A percentile compares a stretch with the other conserved stretches of the same genome.
Evolutionary conservation across 2,329 filamentous ascomycete species (phyloP).

Genomic region (Lachnellula hyalina): DNA sequence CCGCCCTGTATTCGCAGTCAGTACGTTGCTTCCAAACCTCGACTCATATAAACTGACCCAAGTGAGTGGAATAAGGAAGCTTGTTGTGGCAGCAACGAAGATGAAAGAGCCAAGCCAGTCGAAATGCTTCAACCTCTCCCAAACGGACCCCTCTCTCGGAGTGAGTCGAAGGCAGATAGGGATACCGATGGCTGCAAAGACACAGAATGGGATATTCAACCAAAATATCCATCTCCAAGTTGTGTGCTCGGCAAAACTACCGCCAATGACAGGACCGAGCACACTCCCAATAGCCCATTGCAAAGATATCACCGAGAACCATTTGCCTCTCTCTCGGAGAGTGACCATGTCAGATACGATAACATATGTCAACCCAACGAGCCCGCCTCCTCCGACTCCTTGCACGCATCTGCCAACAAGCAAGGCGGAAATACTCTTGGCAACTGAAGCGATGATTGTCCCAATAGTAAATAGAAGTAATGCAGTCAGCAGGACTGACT

Average conservation of each 20-base stretch:
- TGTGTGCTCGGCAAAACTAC: conserved; percentile 35
- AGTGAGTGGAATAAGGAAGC: conserved; percentile 55
- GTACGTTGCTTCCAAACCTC: neutral
- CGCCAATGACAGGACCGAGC: conserved; percentile 35
- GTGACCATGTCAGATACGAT: conserved; percentile 42
- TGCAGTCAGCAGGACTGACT: conserved; percentile 18
- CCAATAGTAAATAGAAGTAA: conserved; percentile 21
- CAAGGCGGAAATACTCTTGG: conserved; percentile 26
- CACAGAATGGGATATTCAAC: conserved; percentile 24
- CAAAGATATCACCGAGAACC: conserved; percentile 24
- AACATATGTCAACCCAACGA: conserved; percentile 41
- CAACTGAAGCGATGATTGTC: conserved; percentile 30
- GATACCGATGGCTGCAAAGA: conserved; percentile 18
- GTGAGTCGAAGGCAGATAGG: conserved; percentile 21
- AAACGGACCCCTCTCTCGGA: conserved; percentile 17
- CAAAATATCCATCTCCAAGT: conserved; percentile 29
- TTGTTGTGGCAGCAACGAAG: conserved; percentile 53
- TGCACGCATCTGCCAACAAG: conserved; percentile 37
- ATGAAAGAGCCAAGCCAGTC: conserved; percentile 59
- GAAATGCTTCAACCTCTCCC: conserved; percentile 31
- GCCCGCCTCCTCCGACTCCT: conserved; percentile 45
- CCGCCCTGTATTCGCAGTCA: conserved; percentile 36
- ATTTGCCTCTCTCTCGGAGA: conserved; percentile 37
- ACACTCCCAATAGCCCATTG: conserved; percentile 28
- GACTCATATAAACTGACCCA: conserved; percentile 37